Evolutionary conservation across 495 filamentous ascomycete genomes (phyloP).

Genomic region (Barbatosphaeria neglecta): DNA sequence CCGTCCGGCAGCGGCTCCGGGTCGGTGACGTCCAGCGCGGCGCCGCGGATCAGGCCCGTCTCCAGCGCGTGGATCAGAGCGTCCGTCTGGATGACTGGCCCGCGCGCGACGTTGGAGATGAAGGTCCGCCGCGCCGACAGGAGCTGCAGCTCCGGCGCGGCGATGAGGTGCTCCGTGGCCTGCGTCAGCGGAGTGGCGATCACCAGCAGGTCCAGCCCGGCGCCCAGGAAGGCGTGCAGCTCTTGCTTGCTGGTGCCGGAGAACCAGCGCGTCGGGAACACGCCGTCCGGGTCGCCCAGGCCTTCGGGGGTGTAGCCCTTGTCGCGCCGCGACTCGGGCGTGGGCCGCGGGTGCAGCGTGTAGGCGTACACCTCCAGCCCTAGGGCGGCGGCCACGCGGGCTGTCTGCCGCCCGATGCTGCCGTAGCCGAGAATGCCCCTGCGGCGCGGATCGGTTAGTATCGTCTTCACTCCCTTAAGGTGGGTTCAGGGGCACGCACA

Average conservation of each 20-base stretch:
- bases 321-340: constrained; percentile 46
- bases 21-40: constrained; percentile 78
- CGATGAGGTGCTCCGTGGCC: constrained; percentile 51
- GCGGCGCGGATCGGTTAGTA: neutral
- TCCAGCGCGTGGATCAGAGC: constrained; percentile 55
- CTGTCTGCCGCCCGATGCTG: constrained; percentile 55
- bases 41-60: constrained; percentile 48
- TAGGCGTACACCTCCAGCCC: constrained; percentile 78
- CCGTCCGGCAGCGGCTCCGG: constrained; percentile 68
- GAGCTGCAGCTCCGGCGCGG: constrained; percentile 52
- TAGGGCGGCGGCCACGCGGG: constrained; percentile 53
- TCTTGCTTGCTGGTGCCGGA: constrained; percentile 49
- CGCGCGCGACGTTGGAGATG: constrained; percentile 65
- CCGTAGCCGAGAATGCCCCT: constrained; percentile 31
- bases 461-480: neutral
- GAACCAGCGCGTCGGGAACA: constrained; percentile 62
- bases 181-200: constrained; percentile 62
- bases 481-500: constrained; percentile 15
- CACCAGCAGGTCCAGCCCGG: constrained; percentile 67
- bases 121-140: constrained; percentile 47
- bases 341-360: constrained; percentile 52
- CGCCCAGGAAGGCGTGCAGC: constrained; percentile 52
- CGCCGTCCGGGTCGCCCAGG: constrained; percentile 66
- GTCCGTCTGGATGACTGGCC: constrained; percentile 56
- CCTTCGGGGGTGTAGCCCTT: constrained; percentile 59